A percentile compares a stretch with the other conserved stretches of the same genome.
These are phyloP conservation scores for Fusarium penzigii DNA, from an alignment of 2,329 filamentous ascomycete genomes.

Conservation along the genomic window DNA sequence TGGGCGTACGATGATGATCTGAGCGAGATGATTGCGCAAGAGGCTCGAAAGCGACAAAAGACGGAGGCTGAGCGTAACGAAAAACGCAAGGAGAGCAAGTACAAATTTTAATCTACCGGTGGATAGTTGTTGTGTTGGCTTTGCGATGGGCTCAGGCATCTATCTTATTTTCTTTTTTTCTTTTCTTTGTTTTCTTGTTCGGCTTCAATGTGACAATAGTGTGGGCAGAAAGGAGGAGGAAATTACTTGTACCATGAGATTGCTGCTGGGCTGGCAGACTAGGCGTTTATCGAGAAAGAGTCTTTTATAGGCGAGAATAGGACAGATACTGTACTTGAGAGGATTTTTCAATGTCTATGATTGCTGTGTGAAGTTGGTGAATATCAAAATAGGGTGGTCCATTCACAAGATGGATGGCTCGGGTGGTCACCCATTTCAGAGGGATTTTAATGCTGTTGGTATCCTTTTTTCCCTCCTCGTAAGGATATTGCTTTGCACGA, in stretches of 20 bases:
- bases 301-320: slow-evolving; percentile 18
- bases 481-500: too few species aligned
- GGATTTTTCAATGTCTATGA: slow-evolving; percentile 8
- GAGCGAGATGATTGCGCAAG: slow-evolving; percentile 93
- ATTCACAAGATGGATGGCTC: too few species aligned
- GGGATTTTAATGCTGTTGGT: too few species aligned
- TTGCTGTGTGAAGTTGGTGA: too few species aligned
- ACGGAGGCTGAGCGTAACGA: slow-evolving; percentile 77
- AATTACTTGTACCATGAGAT: slow-evolving; percentile 10
- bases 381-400: too few species aligned
- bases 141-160: too few species aligned
- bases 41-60: slow-evolving; percentile 87
- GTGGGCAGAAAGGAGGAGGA: slow-evolving; percentile 2
- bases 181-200: not conserved
- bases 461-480: too few species aligned
- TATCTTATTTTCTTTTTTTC: too few species aligned
- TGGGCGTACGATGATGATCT: slow-evolving; percentile 85
- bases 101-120: slow-evolving; percentile 44
- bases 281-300: slow-evolving; percentile 23
- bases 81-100: slow-evolving; percentile 60
- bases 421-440: too few species aligned
- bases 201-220: not conserved
- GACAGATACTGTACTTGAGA: slow-evolving; percentile 25
- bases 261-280: slow-evolving; percentile 10
- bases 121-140: not conserved